Evolutionary conservation across 1,284 basidiomycete species (phyloP).

Genomic region (Pyrrhoderma lamaoense): DNA sequence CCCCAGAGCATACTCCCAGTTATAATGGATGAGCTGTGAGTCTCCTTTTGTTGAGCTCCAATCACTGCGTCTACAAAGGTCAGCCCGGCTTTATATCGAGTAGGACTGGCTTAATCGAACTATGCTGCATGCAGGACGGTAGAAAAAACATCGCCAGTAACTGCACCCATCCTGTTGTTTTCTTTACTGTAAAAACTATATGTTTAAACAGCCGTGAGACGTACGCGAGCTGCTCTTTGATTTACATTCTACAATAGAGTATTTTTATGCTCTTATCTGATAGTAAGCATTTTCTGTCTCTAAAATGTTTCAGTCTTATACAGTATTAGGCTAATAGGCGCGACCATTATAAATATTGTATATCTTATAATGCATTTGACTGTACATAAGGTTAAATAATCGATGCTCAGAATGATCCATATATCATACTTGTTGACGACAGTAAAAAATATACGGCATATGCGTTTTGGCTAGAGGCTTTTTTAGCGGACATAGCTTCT

Average conservation of each 20-base stretch:
- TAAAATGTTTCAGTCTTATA: not conserved
- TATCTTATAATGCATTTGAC: not conserved
- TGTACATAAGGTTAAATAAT: no score
- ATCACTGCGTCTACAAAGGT: no score
- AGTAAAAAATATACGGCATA: slow-evolving; percentile 35
- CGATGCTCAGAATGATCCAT: slow-evolving; percentile 25
- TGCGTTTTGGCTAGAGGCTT: slow-evolving; percentile 34
- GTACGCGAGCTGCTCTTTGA: slow-evolving; percentile 25
- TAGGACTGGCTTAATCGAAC: slow-evolving; percentile 12
- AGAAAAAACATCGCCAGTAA: slow-evolving; percentile 22
- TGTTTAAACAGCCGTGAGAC: slow-evolving; percentile 3
- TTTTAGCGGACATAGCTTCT: slow-evolving; percentile 32
- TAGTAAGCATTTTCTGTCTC: slow-evolving; percentile 23
- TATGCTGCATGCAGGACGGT: slow-evolving; percentile 23
- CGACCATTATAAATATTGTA: slow-evolving; percentile 31
- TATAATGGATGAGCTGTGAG: slow-evolving; percentile 36
- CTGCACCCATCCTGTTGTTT: slow-evolving; percentile 22
- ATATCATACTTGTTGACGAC: slow-evolving; percentile 34
- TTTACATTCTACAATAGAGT: slow-evolving; percentile 27
- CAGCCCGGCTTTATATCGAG: not conserved
- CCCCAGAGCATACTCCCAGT: slow-evolving; percentile 54
- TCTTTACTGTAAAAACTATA: slow-evolving; percentile 6
- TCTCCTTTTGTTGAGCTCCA: not conserved
- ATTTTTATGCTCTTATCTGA: slow-evolving; percentile 28
- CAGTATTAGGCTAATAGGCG: slow-evolving; percentile 30